Evolutionary conservation across 495 filamentous ascomycete species (phyloP).

Genomic region (Hypoxylon lienhwacheense): DNA sequence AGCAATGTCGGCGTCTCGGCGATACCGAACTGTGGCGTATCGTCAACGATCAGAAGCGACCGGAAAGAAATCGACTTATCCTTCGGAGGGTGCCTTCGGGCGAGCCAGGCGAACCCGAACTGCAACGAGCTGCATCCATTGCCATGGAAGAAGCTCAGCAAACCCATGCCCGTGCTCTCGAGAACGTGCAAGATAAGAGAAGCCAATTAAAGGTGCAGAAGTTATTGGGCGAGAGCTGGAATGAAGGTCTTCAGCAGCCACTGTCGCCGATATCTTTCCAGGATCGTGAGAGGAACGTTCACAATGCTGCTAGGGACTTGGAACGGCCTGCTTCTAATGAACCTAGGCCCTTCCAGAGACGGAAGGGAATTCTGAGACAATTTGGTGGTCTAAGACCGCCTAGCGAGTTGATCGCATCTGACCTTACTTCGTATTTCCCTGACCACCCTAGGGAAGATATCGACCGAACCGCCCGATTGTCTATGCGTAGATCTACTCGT

Average conservation of each 20-base stretch:
- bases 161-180: constrained; percentile 66
- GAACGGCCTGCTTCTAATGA: constrained; percentile 59
- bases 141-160: constrained; percentile 78
- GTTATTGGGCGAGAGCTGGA: constrained; percentile 80
- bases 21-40: constrained; percentile 88
- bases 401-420: constrained; percentile 94
- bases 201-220: constrained; percentile 77
- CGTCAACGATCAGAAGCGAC: constrained; percentile 68
- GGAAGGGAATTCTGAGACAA: constrained; percentile 59
- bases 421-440: constrained; percentile 95
- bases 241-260: constrained; percentile 73
- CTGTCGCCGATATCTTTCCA: constrained; percentile 73
- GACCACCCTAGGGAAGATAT: constrained; percentile 91
- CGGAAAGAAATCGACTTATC: constrained; percentile 87
- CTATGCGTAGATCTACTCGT: constrained; percentile 82
- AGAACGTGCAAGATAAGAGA: constrained; percentile 64
- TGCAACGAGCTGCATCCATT: constrained; percentile 79
- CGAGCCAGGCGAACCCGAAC: constrained; percentile 78
- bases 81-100: constrained; percentile 84
- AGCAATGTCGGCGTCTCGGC: constrained; percentile 72
- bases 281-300: constrained; percentile 65
- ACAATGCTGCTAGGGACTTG: constrained; percentile 60
- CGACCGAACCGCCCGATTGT: constrained; percentile 88
- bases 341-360: constrained; percentile 56
- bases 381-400: constrained; percentile 93